These are phyloP conservation scores for Ophiosphaerella herpotricha DNA, from an alignment of 2,329 filamentous ascomycete genomes.

Conservation along the genomic window DNA sequence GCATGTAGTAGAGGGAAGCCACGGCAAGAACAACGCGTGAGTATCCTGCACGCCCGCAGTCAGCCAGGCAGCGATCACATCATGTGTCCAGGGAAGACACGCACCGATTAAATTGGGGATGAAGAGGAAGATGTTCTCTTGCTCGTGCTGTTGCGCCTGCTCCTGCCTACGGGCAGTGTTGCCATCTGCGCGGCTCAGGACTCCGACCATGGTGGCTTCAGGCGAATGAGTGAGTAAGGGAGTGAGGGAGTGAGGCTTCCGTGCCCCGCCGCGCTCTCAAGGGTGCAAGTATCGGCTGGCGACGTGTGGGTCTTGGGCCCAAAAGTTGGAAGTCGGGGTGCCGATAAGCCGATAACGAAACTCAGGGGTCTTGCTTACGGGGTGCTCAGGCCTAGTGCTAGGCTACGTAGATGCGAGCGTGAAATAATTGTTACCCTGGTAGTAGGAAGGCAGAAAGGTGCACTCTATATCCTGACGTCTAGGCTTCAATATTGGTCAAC, in stretches of 20 bases:
- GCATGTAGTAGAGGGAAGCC: constrained; percentile 98
- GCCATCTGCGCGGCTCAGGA: constrained; percentile 34
- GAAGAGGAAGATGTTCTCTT: constrained; percentile 61
- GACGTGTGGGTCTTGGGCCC: constrained; percentile 15
- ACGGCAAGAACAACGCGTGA: constrained; percentile 66
- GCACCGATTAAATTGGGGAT: constrained; percentile 58
- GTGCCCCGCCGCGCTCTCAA: neutral
- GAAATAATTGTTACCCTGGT: no score
- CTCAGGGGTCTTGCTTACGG: constrained; percentile 13
- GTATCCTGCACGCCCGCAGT: constrained; percentile 47
- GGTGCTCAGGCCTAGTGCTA: no score
- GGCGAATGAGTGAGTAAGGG: neutral
- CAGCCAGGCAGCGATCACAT: no score
- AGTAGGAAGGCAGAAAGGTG: no score
- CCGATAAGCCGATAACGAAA: constrained; percentile 46
- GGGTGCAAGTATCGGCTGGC: constrained; percentile 6
- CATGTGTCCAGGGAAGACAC: constrained; percentile 3
- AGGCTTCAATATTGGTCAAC: no score
- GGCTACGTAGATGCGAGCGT: no score
- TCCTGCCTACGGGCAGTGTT: constrained; percentile 34
- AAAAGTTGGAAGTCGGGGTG: constrained; percentile 31
- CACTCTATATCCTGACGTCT: no score
- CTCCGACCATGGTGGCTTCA: constrained; percentile 29
- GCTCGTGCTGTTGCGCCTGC: constrained; percentile 8
- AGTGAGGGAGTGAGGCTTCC: neutral